A percentile compares a stretch with the other conserved stretches of the same genome.
These are phyloP conservation scores for Blastobotrys muscicola DNA, from an alignment of 805 yeast genomes.

Conservation along the genomic window DNA sequence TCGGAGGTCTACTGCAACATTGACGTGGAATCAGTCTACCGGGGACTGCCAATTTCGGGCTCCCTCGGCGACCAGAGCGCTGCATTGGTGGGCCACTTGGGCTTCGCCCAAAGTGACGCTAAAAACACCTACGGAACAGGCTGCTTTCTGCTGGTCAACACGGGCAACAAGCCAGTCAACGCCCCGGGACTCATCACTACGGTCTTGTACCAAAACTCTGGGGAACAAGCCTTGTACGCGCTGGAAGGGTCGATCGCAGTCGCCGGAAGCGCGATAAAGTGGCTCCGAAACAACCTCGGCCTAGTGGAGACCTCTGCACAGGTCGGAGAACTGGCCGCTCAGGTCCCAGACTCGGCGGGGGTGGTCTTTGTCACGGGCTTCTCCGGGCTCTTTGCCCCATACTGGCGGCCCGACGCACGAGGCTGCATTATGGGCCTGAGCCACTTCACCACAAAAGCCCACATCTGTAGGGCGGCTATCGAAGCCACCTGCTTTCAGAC, in stretches of 20 bases:
- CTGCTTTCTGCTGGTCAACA: constrained; percentile 79
- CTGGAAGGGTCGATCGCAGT: constrained; percentile 94
- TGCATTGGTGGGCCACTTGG: constrained; percentile 87
- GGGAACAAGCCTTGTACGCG: constrained; percentile 68
- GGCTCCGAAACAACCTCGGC: constrained; percentile 86
- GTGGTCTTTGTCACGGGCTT: constrained; percentile 94
- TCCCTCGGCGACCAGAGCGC: constrained; percentile 93
- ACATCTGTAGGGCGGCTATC: constrained; percentile 87
- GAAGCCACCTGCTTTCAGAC: constrained; percentile 95
- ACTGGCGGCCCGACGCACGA: constrained; percentile 88
- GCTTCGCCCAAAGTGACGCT: constrained; percentile 74
- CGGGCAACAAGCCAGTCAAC: constrained; percentile 63
- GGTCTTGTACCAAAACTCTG: constrained; percentile 82
- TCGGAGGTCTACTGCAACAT: constrained; percentile 73
- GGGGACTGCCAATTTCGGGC: constrained; percentile 71
- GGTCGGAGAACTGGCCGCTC: constrained; percentile 81
- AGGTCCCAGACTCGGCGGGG: constrained; percentile 75
- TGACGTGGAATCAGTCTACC: constrained; percentile 42
- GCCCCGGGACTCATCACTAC: constrained; percentile 86
- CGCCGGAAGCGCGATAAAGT: constrained; percentile 88
- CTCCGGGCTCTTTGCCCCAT: constrained; percentile 89
- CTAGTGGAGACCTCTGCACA: constrained; percentile 74
- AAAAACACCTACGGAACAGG: constrained; percentile 97
- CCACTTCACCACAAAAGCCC: constrained; percentile 83
- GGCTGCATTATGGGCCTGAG: constrained; percentile 92